phyloP scores from a whole-genome alignment of 139 green algal genomes.

The Spirogloea muscicola region DNA sequence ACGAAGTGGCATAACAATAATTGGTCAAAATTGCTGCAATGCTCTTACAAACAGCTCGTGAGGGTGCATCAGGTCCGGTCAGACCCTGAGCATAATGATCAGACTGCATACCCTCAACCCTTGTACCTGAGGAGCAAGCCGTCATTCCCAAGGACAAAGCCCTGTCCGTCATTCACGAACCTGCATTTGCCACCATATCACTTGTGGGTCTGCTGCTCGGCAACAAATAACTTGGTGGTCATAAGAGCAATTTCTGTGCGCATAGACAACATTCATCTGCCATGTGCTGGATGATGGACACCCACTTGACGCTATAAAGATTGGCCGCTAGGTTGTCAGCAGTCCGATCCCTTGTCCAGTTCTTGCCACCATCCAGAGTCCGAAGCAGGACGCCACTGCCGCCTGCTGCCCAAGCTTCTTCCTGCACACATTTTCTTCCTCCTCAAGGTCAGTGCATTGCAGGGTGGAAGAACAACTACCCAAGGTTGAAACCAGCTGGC shows the following conservation, averaged over 20 bases:
- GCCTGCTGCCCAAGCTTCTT: conserved; percentile 79
- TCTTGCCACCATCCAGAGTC: conserved; percentile 83
- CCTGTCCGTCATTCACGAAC: conserved; percentile 53
- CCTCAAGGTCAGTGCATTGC: not conserved
- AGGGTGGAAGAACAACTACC: not conserved
- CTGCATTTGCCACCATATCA: too few species aligned
- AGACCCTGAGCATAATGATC: too few species aligned
- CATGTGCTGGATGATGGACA: not conserved
- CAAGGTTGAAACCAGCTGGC: not conserved
- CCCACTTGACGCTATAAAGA: conserved; percentile 89
- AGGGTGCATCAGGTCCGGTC: too few species aligned
- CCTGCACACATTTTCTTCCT: conserved; percentile 12
- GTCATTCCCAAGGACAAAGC: conserved; percentile 96
- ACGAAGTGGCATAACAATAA: too few species aligned
- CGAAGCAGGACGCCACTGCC: conserved; percentile 90
- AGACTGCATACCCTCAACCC: too few species aligned
- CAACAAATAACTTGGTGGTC: too few species aligned
- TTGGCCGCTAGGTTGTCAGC: conserved; percentile 89
- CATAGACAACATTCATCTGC: not conserved
- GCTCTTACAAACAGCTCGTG: too few species aligned
- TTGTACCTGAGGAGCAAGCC: conserved; percentile 74
- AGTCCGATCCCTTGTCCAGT: conserved; percentile 83
- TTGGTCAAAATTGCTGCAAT: too few species aligned
- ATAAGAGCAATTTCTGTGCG: too few species aligned
- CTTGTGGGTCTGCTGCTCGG: too few species aligned